Evolutionary conservation across 257 asterid species (phyloP).

Genomic region (Coffea eugenioides): DNA sequence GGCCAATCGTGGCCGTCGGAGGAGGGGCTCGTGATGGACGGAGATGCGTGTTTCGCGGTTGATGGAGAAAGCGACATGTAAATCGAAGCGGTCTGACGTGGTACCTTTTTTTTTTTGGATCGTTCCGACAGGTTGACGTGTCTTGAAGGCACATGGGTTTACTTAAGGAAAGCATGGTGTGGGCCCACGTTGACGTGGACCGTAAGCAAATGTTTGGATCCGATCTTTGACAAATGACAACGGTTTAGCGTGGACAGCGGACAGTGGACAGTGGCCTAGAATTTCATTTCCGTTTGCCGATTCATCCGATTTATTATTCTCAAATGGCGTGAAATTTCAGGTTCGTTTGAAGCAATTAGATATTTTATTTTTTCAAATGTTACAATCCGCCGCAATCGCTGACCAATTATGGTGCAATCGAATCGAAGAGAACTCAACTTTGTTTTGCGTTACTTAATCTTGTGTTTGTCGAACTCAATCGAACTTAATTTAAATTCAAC

Average conservation of each 20-base stretch:
- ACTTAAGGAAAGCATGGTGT: slow-evolving; percentile 15
- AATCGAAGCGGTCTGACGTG: slow-evolving; percentile 29
- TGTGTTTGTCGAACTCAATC: too few species aligned
- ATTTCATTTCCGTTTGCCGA: not conserved
- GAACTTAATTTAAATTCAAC: too few species aligned
- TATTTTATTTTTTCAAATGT: too few species aligned
- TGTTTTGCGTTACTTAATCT: too few species aligned
- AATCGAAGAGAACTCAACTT: too few species aligned
- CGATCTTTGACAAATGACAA: slow-evolving; percentile 9
- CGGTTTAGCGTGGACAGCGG: too few species aligned
- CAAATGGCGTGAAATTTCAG: not conserved
- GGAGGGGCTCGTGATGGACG: slow-evolving; percentile 6
- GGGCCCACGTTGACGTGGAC: slow-evolving; percentile 29
- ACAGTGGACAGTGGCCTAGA: not conserved
- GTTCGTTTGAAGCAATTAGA: not conserved
- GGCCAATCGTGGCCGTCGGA: slow-evolving; percentile 27
- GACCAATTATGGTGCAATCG: too few species aligned
- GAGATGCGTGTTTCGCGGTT: slow-evolving; percentile 40
- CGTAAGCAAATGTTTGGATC: slow-evolving; percentile 13
- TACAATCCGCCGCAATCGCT: too few species aligned
- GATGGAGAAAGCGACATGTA: slow-evolving; percentile 11
- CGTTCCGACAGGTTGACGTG: slow-evolving; percentile 40
- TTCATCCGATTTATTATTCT: not conserved
- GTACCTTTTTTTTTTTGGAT: slow-evolving; percentile 2
- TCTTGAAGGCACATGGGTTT: slow-evolving; percentile 25